phyloP scores from a whole-genome alignment of 371 early-diverging fungal genomes.

The Homolaphlyctis polyrhiza region DNA sequence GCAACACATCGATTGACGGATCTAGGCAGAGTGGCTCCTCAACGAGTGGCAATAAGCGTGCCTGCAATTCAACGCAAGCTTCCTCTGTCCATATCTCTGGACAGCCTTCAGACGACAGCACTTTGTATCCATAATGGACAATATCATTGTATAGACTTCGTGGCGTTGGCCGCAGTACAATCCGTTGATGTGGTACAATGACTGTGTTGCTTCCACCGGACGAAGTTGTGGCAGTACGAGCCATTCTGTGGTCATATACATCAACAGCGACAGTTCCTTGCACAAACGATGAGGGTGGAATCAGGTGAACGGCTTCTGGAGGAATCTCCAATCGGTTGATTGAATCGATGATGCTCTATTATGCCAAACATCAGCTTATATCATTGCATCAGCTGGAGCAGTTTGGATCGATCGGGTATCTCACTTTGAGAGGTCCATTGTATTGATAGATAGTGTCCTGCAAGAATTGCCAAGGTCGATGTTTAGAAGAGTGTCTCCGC shows the following conservation, averaged over 20 bases:
- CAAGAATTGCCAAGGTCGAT: neutral
- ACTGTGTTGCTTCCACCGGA: neutral
- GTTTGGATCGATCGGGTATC: neutral
- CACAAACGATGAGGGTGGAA: constrained; percentile 12
- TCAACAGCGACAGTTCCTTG: constrained; percentile 9
- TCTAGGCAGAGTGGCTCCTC: constrained; percentile 28
- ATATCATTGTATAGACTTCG: constrained; percentile 16
- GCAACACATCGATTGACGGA: constrained; percentile 19
- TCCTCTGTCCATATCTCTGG: constrained; percentile 20
- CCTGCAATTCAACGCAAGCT: constrained; percentile 13
- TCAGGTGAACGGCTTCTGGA: constrained; percentile 10
- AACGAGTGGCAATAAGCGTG: constrained; percentile 10
- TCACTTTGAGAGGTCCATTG: constrained; percentile 24
- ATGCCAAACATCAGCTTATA: neutral
- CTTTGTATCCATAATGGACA: neutral
- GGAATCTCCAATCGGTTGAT: constrained; percentile 20
- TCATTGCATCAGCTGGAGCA: neutral
- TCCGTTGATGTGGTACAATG: constrained; percentile 3
- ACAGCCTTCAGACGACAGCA: too few relatives aligned
- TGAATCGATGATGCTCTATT: constrained; percentile 15
- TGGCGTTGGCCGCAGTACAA: constrained; percentile 14
- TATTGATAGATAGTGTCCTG: constrained; percentile 28
- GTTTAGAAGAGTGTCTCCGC: too few relatives aligned
- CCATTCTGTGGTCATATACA: neutral
- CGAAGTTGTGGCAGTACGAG: constrained; percentile 3